These are phyloP conservation scores for Globisporangium cederbergense DNA, from an alignment of 352 stramenopile genomes.

Conservation along the genomic window DNA sequence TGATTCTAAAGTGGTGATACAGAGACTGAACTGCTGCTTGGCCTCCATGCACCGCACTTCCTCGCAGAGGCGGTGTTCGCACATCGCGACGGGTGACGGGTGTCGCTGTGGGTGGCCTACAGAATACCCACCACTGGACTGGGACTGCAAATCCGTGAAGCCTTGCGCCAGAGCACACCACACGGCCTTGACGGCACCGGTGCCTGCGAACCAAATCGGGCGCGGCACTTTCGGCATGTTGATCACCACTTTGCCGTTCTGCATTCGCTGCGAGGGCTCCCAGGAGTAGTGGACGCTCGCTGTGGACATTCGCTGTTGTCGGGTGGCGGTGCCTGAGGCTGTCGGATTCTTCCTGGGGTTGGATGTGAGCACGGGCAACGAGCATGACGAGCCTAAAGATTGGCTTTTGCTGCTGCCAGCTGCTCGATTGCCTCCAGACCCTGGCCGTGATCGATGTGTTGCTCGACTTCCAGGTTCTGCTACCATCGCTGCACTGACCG, in stretches of 20 bases:
- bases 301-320: not conserved
- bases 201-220: conserved; percentile 86
- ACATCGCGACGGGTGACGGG: conserved; percentile 26
- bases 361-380: conserved; percentile 16
- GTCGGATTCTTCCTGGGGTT: not conserved
- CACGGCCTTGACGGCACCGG: conserved; percentile 73
- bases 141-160: conserved; percentile 27
- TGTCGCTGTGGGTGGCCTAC: not conserved
- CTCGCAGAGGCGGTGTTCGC: conserved; percentile 62
- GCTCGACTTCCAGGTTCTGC: conserved; percentile 1
- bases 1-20: conserved; percentile 74
- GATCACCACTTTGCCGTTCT: conserved; percentile 67
- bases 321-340: not conserved
- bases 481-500: not conserved
- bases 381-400: conserved; percentile 19
- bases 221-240: conserved; percentile 75
- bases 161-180: conserved; percentile 73
- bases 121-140: not conserved
- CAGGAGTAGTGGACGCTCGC: conserved; percentile 57
- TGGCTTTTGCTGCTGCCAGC: not conserved
- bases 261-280: conserved; percentile 52
- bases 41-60: conserved; percentile 81
- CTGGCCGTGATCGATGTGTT: not conserved
- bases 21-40: conserved; percentile 72
- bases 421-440: not conserved